Conservation (phyloP, 169 alveolate species). For the Cryptosporidium sp. region DNA sequence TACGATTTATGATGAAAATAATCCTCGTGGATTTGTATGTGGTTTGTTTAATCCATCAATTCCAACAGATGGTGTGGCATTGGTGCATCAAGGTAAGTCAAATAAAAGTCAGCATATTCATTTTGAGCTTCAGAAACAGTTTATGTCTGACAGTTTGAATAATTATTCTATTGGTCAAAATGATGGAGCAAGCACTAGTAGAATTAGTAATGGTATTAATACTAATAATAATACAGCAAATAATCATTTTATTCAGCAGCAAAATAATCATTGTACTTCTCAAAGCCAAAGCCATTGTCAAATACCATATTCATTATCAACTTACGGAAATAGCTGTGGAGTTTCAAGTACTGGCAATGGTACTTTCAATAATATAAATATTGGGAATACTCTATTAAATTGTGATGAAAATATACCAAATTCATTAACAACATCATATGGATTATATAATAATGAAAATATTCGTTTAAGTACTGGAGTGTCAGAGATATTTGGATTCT, state of each 20-base stretch:
- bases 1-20: slow-evolving; percentile 40
- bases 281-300: not conserved
- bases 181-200: not conserved
- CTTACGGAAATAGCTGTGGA: not conserved
- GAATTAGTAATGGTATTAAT: not conserved
- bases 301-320: not conserved
- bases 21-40: slow-evolving; percentile 68
- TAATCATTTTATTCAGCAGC: not conserved
- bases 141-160: not conserved
- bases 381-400: not conserved
- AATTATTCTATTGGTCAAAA: not conserved
- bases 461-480: slow-evolving; percentile 5
- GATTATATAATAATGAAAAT: not conserved
- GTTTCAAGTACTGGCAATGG: not conserved
- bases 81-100: slow-evolving; percentile 26
- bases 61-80: slow-evolving; percentile 70
- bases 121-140: slow-evolving; percentile 3
- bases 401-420: not conserved
- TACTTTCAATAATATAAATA: not conserved
- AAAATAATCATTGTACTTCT: not conserved
- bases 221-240: not conserved
- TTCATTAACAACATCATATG: slow-evolving; percentile 5
- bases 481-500: not conserved
- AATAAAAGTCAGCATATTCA: not conserved
- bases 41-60: slow-evolving; percentile 70